Evolutionary conservation across 352 stramenopile species (phyloP), one percentile per base, ranked within the genome.

Genomic region (Phytophthora citricola): DNA sequence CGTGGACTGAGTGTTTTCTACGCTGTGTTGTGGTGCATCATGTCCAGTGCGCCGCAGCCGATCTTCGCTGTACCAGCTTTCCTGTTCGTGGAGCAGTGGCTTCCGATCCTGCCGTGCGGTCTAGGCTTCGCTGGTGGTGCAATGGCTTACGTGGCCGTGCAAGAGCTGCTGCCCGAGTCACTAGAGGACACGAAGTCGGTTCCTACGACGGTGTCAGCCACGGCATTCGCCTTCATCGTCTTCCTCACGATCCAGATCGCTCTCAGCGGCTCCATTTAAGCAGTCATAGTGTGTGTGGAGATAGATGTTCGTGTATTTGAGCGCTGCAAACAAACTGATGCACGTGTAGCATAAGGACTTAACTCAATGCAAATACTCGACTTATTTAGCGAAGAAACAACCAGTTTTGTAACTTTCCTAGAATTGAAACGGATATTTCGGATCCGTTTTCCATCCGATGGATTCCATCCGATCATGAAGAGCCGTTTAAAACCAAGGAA

Each of bases 21-120:
- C 29, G 86, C 91, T 34, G 74, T 79, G 17, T 66, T 98, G 32
- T 98, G 91, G 91, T 97, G 87, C 58, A 95, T 98, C 48, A 77
- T 98, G 49, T 97, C 93, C 14, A 94, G 87, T 36, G 84, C 95
- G 24, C 94, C 93, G 15, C 97, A 99, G 73, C 97, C 97, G 6
- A 79, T 99, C 26, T 99, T 99, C 79, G 97, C 97, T n/a, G 95
- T 99, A 11, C 97, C 96, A 4, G 95, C 95, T 6, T 99, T 98
- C 73, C 60, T 99, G 48, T 93, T 92, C 66, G 85, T 93, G 27
- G 85, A 93, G 63, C 80, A 90, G 45, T 99, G 98, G 78, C 80
- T 98, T 58, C 92, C 94, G 0, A 91, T 99, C 38, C 76, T 99
- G 14, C 97, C 97, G 3, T 89, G 97, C 27, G 97, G 97, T 12